Percentiles rank a stretch among this genome's conserved stretches.
phyloP scores from a whole-genome alignment of 257 asterid species.

The Jasminum sambac region DNA sequence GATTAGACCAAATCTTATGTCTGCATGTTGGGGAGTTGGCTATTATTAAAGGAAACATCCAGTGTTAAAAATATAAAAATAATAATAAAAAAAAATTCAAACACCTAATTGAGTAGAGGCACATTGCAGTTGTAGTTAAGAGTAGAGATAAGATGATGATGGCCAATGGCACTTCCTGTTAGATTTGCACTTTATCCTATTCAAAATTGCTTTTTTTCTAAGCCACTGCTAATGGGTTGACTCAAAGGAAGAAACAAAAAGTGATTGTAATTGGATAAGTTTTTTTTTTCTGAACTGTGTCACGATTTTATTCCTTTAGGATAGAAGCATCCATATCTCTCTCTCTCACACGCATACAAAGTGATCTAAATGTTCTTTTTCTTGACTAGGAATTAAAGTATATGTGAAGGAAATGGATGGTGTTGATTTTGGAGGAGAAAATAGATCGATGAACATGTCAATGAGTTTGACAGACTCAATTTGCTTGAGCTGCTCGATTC shows the following conservation, averaged over 20 bases:
- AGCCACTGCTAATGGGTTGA: conserved; percentile 2
- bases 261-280: neutral
- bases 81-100: neutral
- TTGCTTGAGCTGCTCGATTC: too few relatives aligned
- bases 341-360: too few relatives aligned
- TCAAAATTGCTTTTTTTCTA: conserved; percentile 6
- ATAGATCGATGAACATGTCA: too few relatives aligned
- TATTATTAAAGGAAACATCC: neutral
- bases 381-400: too few relatives aligned
- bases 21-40: neutral
- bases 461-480: too few relatives aligned
- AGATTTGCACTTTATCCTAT: conserved; percentile 1
- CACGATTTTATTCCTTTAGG: neutral
- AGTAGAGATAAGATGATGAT: neutral
- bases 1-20: neutral
- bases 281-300: neutral
- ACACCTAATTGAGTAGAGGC: neutral
- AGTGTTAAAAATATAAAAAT: neutral
- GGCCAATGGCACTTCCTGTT: neutral
- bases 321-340: neutral
- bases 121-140: neutral
- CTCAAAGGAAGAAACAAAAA: neutral
- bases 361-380: too few relatives aligned
- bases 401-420: neutral
- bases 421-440: neutral